Evolutionary conservation across 441 rosid genomes (phyloP), one percentile per base, ranked within the genome.

Genomic region (Brassica balearica): DNA sequence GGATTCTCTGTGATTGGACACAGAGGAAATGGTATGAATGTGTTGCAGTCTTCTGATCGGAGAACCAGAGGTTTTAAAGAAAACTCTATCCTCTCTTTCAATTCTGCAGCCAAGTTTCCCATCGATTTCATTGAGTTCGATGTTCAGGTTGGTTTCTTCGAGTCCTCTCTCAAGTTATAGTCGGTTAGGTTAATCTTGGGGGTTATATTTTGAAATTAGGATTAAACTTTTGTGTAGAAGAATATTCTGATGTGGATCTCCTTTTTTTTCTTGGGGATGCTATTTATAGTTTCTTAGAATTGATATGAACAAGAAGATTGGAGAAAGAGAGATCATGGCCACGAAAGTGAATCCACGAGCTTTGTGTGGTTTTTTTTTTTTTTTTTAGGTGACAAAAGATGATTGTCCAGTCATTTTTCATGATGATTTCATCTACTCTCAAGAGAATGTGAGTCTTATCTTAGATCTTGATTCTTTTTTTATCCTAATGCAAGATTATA

Each of bases 321-420:
- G 65, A 65, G 81, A 69, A 20, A 58, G 71, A 69, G 68, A 65
- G 67, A 71, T 25, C 27, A 25, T 56, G 67, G 23, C 61, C 72
- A 65, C 29, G 80, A 43, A 70, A 77, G 68, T 65, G 58, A 77
- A 77, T 12, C 53, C 71, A 77, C 76, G 77, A 78, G 77, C 62
- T 71, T 78, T 78, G 34, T 76, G 66, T 76, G 73, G 56, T 80
- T 67, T 69, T 75, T 66, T 71, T 64, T 71, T 46, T 76, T 76
- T 80, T 77, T 81, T 81, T 88, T 74, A 95, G 99, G 99, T 93
- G 75, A 95, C 98, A 15, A 90, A 85, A 68, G 99, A 95, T 86
- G 92, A 83, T 73, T 89, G 82, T 71, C 99, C 99, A 0, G 86
- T 95, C 81, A 95, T 95, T 84, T 95, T 93, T 86, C 98, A 95